Percentiles rank a stretch among this genome's conserved stretches.
Evolutionary conservation across 306 rosid genomes (phyloP).

Genomic region (Geum urbanum): DNA sequence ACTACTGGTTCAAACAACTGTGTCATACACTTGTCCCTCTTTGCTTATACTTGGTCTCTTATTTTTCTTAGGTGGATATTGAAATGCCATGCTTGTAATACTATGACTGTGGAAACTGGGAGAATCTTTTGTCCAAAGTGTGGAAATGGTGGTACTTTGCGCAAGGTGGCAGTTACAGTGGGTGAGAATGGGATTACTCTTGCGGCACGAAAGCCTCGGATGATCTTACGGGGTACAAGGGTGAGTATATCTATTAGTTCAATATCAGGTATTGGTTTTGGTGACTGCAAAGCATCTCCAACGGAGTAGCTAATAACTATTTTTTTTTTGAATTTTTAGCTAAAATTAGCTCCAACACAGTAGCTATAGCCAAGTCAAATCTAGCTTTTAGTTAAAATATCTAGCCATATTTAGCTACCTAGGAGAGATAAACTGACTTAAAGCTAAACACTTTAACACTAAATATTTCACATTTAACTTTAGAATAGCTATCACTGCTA

Average conservation of each 20-base stretch:
- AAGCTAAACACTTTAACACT: too few species aligned
- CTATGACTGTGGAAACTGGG: conserved; percentile 79
- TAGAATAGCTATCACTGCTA: too few species aligned
- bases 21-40: not conserved
- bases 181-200: conserved; percentile 82
- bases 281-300: too few species aligned
- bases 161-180: conserved; percentile 95
- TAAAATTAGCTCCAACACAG: too few species aligned
- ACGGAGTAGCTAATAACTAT: too few species aligned
- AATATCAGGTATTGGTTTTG: not conserved
- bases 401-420: too few species aligned
- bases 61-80: conserved; percentile 75
- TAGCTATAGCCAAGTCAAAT: too few species aligned
- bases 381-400: too few species aligned
- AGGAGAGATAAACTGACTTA: too few species aligned
- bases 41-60: conserved; percentile 21
- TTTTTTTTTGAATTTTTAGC: too few species aligned
- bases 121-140: conserved; percentile 91
- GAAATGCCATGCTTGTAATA: conserved; percentile 84
- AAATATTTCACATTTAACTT: too few species aligned
- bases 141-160: conserved; percentile 97
- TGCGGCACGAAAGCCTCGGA: conserved; percentile 69
- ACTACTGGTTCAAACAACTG: conserved; percentile 7
- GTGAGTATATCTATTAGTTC: conserved; percentile 34
- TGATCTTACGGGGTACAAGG: conserved; percentile 86